phyloP scores from a whole-genome alignment of 2,329 filamentous ascomycete genomes.

The Stagonosporopsis vannaccii region DNA sequence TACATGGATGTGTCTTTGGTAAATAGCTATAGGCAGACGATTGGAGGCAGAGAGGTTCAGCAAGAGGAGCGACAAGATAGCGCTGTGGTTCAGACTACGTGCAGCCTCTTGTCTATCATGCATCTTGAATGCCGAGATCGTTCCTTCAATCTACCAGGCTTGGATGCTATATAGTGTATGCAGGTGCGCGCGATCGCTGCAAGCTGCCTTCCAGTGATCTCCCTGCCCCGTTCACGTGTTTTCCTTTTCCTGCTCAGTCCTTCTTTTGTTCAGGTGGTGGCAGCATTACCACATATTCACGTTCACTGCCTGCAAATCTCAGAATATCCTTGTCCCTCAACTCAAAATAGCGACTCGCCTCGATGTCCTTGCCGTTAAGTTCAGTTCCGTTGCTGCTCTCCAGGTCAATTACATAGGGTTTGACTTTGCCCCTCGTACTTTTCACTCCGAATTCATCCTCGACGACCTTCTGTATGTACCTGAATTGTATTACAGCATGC shows the following conservation, averaged over 20 bases:
- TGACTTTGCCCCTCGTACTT: conserved; percentile 54
- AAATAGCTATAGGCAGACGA: neutral
- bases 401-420: conserved; percentile 89
- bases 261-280: conserved; percentile 49
- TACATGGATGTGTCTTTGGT: neutral
- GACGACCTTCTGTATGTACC: conserved; percentile 80
- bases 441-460: conserved; percentile 78
- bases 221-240: neutral
- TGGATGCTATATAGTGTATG: neutral
- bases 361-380: conserved; percentile 78
- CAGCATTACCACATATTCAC: conserved; percentile 97
- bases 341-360: conserved; percentile 82
- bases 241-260: neutral
- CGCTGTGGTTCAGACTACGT: neutral
- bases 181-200: neutral
- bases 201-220: neutral
- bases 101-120: neutral
- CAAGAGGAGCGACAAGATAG: neutral
- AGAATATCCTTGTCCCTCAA: conserved; percentile 88
- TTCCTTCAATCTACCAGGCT: neutral
- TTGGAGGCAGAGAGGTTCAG: neutral
- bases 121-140: neutral
- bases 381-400: conserved; percentile 91
- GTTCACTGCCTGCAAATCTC: conserved; percentile 83
- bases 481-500: conserved; percentile 94